Evolutionary conservation across 768 basidiomycete species (phyloP), one percentile per base, ranked within the genome.

Genomic region (Auriscalpium orientale): DNA sequence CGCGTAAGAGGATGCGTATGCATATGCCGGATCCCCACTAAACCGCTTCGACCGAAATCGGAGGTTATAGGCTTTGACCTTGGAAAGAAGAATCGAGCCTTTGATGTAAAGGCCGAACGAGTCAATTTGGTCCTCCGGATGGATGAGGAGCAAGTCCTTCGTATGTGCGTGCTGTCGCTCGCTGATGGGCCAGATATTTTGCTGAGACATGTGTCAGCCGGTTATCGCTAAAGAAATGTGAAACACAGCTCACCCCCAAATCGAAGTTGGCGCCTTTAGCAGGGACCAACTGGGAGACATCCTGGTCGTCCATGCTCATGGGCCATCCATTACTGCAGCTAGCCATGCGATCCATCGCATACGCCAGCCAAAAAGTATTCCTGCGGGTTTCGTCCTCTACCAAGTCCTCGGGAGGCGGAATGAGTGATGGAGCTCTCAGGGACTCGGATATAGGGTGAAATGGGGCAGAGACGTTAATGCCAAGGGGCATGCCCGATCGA

Each of bases 41-140:
- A 81, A 81, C 60, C 83, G 79, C 61, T 75, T 77, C 20, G 81
- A 72, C 35, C 82, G 75, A 66, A 83, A 89, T 40, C 88, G 79
- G 46, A 81, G 64, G 65, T 88, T 87, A 67, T 87, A 89, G 10
- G 73, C 69, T 66, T 88, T 88, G 49, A 80, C 73, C 15, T 69
- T 69, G 34, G 77, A 88, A 37, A 90, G 74, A 46, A 91, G 61
- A 54, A 88, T 81, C 8, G 78, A 75, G 10, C 81, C 77, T 66
- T 91, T 89, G 66, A 88, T 75, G 60, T 85, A 88, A 15, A 90
- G 64, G 9, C 79, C 79, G 64, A 89, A 89, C 0, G 87, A 81
- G 66, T 89, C 89, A 0, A 81, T 80, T 59, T 83, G 79, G 13
- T 77, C 73, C 37, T 79, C 79, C 16, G 81, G 80, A 65, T 90